Percentiles rank a stretch among this genome's conserved stretches.
These are phyloP conservation scores for Populus tremula DNA, from an alignment of 345 rosid genomes.

Conservation along the genomic window DNA sequence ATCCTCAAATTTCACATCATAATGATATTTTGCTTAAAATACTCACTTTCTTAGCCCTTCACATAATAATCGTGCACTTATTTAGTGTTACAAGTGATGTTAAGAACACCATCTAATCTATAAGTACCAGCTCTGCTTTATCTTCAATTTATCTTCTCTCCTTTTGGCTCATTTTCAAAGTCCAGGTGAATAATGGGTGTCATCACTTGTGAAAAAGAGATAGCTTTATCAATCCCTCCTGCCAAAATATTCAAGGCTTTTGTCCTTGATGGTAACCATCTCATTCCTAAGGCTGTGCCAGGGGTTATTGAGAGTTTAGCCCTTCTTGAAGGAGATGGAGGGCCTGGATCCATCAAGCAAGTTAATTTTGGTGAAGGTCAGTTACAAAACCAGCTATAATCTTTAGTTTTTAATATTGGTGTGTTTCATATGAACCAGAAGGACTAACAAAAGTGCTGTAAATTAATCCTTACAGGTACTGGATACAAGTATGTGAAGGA, in stretches of 20 bases:
- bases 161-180: not conserved
- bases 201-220: conserved; percentile 18
- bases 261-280: conserved; percentile 21
- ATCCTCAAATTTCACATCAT: too few relatives aligned
- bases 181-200: conserved; percentile 20
- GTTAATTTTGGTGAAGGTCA: conserved; percentile 6
- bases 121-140: not conserved
- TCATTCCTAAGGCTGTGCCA: conserved; percentile 40
- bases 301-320: conserved; percentile 24
- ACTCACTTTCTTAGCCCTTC: too few relatives aligned
- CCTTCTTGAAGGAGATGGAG: conserved; percentile 43
- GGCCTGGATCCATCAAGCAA: conserved; percentile 44
- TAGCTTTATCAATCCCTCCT: conserved; percentile 21
- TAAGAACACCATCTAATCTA: too few relatives aligned
- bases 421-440: not conserved
- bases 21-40: too few relatives aligned
- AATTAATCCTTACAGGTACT: conserved; percentile 18
- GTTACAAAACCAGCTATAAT: not conserved
- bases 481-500: conserved; percentile 34
- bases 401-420: not conserved
- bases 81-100: too few relatives aligned
- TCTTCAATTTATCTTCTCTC: too few relatives aligned
- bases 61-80: too few relatives aligned
- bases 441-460: not conserved
- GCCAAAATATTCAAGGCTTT: conserved; percentile 34